Base-by-base conservation (phyloP, 805 yeast species). In the Candida pseudofarinosa region DNA sequence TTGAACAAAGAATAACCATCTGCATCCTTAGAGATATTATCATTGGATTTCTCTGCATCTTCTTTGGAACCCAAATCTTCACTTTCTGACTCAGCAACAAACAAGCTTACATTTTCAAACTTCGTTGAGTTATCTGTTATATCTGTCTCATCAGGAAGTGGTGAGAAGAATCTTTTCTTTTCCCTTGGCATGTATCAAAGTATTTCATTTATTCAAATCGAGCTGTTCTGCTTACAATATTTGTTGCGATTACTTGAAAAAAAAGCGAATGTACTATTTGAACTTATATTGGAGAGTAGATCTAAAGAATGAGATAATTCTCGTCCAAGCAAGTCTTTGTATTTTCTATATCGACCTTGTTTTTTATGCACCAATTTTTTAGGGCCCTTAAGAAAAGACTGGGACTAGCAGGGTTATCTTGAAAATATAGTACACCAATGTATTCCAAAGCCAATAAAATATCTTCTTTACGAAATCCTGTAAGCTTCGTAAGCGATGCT, bases 381-480 rank as follows among this genome's bases (percentile, higher is more conserved):
- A 65, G 47, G 36, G 55, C 59, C 3, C 51, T 59, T 30, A 56
- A 30, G n/a, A 50, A 41, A 4, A 64, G 41, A 12, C 8, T 36
- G 4, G 57, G 49, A 4, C 34, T 33, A 10, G 40, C 40, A 10
- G 48, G 40, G 34, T 23, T 10, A 7, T 23, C 28, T 23, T 23
- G 28, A 7, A 23, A 7, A 23, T 53, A 40, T 20, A 51, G 45
- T 18, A 67, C 51, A 36, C 56, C 49, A 81, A 86, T 76, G 48
- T 76, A 65, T 47, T 80, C 80, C 19, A 86, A 58, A 0, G 91
- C 72, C 54, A 76, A 56, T 1, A 80, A 53, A 0, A 85, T 64
- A 58, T 86, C 93, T 30, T 79, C 82, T 8, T 65, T 63, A 48
- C 91, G 59, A 46, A 85, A 77, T 0, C 88, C 86, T 1, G 91